A percentile compares a stretch with the other conserved stretches of the same genome.
These are phyloP conservation scores for Pleodorina starrii DNA, from an alignment of 139 green algal species.

Conservation along the genomic window DNA sequence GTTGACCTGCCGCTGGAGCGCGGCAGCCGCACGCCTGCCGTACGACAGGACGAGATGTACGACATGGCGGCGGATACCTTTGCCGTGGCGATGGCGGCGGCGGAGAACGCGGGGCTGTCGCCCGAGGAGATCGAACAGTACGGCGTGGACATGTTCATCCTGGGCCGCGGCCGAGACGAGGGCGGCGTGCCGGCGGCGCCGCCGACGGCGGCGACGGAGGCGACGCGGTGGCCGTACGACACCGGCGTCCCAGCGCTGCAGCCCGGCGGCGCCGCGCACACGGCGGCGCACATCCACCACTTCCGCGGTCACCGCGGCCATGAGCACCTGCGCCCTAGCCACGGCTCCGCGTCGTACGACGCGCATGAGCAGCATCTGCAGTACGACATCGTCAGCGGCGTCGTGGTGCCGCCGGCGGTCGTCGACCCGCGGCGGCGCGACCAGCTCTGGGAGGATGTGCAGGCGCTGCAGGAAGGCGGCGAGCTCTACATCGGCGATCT, in stretches of 20 bases:
- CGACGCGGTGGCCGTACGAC: neutral
- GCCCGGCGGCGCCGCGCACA: neutral
- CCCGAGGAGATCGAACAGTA: conserved; percentile 28
- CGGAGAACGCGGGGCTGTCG: conserved; percentile 1
- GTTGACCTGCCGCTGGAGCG: conserved; percentile 24
- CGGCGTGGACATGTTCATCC: conserved; percentile 31
- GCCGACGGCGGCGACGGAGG: neutral
- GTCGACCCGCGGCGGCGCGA: too few species aligned
- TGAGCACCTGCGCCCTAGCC: neutral
- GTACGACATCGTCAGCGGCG: too few species aligned
- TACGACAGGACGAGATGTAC: conserved; percentile 10
- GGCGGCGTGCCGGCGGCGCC: neutral
- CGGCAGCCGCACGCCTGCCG: conserved; percentile 13
- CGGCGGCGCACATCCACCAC: neutral
- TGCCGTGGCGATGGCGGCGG: conserved; percentile 30
- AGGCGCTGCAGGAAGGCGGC: too few species aligned
- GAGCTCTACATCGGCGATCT: too few species aligned
- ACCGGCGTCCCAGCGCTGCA: neutral
- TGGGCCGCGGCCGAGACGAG: neutral
- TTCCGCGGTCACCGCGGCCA: neutral
- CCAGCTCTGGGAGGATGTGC: too few species aligned
- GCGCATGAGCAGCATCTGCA: too few species aligned
- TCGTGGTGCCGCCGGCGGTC: too few species aligned
- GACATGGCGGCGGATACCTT: conserved; percentile 46
- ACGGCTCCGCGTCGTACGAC: neutral